Evolutionary conservation across 164 flowering plant species (phyloP).

Genomic region (Pachysandra terminalis): DNA sequence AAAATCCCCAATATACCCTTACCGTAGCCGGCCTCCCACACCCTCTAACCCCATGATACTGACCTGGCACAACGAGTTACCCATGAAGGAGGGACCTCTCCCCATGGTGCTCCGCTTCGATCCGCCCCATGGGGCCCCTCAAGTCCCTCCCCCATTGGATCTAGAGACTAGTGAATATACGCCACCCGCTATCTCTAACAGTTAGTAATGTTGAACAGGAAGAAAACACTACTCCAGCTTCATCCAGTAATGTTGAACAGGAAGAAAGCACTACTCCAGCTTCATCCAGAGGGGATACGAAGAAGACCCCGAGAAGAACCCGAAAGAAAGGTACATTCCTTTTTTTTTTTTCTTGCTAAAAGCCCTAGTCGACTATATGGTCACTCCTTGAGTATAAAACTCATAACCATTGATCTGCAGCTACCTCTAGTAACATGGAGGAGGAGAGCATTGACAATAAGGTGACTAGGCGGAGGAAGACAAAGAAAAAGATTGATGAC

Average conservation of each 20-base stretch:
- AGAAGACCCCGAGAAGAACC: constrained; percentile 27
- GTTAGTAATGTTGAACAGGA: constrained; percentile 17
- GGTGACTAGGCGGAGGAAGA: constrained; percentile 35
- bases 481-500: constrained; percentile 31
- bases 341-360: neutral
- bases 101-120: too few relatives aligned
- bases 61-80: too few relatives aligned
- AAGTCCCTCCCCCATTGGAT: too few relatives aligned
- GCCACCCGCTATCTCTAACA: too few relatives aligned
- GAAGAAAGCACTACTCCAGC: constrained; percentile 14
- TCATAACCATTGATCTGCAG: constrained; percentile 21
- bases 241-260: constrained; percentile 15
- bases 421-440: constrained; percentile 24
- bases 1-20: too few relatives aligned
- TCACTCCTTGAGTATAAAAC: neutral
- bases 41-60: too few relatives aligned
- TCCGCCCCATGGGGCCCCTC: too few relatives aligned
- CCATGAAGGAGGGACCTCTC: too few relatives aligned
- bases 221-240: constrained; percentile 9
- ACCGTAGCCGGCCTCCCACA: too few relatives aligned
- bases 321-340: constrained; percentile 47
- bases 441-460: constrained; percentile 41
- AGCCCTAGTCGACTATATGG: neutral
- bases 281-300: constrained; percentile 19
- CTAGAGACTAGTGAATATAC: too few relatives aligned